Evolutionary conservation across 106 monocot species (phyloP).

Genomic region (Agapanthus africanus): DNA sequence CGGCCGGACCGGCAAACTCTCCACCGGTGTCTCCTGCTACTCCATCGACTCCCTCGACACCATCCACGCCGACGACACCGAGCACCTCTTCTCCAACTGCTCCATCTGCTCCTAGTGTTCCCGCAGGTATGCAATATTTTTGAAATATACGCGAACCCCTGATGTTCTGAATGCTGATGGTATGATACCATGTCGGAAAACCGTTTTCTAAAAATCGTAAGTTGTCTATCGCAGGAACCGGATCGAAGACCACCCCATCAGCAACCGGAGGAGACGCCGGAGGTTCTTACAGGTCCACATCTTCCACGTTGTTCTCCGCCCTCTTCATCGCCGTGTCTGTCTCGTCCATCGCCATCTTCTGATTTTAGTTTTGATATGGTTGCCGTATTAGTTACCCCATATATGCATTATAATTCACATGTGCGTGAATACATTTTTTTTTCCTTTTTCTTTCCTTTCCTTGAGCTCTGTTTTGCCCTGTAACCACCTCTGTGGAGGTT

Average conservation of each 20-base stretch:
- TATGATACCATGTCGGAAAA: background rate
- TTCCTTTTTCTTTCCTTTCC: too few species aligned
- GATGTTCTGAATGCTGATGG: too few species aligned
- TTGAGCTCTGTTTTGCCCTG: too few species aligned
- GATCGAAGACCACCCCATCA: constrained; percentile 6
- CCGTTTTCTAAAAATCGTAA: background rate
- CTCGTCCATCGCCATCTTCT: background rate
- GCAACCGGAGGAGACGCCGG: background rate
- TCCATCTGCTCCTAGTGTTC: background rate
- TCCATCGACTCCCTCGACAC: background rate
- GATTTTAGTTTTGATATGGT: background rate
- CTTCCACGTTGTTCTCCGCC: background rate
- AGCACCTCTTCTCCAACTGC: background rate
- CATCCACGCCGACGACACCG: background rate
- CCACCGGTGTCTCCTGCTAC: background rate
- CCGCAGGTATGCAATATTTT: background rate
- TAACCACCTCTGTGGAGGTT: too few species aligned
- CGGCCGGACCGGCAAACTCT: background rate
- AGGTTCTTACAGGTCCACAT: background rate
- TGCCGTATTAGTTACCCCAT: too few species aligned
- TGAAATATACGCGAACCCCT: too few species aligned
- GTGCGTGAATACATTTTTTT: too few species aligned
- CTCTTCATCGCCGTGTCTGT: background rate
- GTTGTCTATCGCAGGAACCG: background rate
- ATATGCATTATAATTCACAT: too few species aligned